Base-by-base conservation (phyloP, 306 rosid genomes). In the Albizia julibrissin region DNA sequence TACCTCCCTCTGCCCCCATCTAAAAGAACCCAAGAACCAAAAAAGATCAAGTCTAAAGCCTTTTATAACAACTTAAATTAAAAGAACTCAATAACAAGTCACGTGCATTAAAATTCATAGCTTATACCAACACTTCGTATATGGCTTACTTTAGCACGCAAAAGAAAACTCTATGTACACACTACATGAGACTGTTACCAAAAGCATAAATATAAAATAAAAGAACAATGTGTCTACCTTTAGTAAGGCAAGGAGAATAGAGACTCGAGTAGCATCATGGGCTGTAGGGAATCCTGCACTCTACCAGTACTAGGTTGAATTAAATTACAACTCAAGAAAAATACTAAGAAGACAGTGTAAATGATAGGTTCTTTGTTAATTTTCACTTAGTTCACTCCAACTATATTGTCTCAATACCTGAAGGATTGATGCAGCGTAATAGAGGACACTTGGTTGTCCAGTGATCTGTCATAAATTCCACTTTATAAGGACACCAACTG, bases 361-460 rank as follows among this genome's bases (percentile, higher is more conserved):
- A 69, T 77, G 56, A 68, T 9, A 72, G 74, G 64, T 54, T 67
- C 37, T 39, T 54, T 61, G 76, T 22, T 69, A 22, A 71, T 71
- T 71, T 24, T 22, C 78, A 86, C 77, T 8, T 10, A n/a, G 77
- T 82, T 75, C 50, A 70, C 84, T 77, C 49, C 15, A 49, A 54
- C 70, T 37, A 83, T 71, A 83, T 62, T 81, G 84, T 69, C 39
- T 79, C 27, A 72, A 72, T 90, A 95, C 98, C 99, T 92, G 98
- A 82, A 95, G 88, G 88, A 95, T 93, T 31, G 99, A 89, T 67
- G 91, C 88, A 68, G 99, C 96, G 82, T 95, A 95, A 88, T 95
- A 95, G 26, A 95, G 90, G 81, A 95, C 98, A 83, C 99, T 95
- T 31, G 99, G 99, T 84, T 95, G 99, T 73, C 99, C 98, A 44